Conservation (phyloP, 345 rosid genomes). For the Arabidopsis thaliana region TAIR10.1 NC_003074.8:17225001-17225500, state of each 20-base stretch:
- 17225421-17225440: too few relatives aligned
- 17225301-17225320: background rate
- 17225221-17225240: background rate
- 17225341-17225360: background rate
- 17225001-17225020: background rate
- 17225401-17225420: too few relatives aligned
- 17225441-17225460: too few relatives aligned
- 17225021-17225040: background rate
- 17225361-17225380: background rate
- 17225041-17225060: background rate
- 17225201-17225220: conserved; percentile 5
- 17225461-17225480: too few relatives aligned
- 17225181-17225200: background rate
- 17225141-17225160: background rate
- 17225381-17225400: too few relatives aligned
- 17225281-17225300: conserved; percentile 19
- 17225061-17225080: conserved; percentile 4
- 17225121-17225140: conserved; percentile 8
- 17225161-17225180: conserved; percentile 9
- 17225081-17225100: conserved; percentile 24
- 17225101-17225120: background rate
- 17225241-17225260: conserved; percentile 16
- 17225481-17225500: too few relatives aligned
- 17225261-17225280: background rate
- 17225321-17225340: background rate